phyloP scores from a whole-genome alignment of 2,329 filamentous ascomycete genomes.

The Trichophyton rubrum region DNA sequence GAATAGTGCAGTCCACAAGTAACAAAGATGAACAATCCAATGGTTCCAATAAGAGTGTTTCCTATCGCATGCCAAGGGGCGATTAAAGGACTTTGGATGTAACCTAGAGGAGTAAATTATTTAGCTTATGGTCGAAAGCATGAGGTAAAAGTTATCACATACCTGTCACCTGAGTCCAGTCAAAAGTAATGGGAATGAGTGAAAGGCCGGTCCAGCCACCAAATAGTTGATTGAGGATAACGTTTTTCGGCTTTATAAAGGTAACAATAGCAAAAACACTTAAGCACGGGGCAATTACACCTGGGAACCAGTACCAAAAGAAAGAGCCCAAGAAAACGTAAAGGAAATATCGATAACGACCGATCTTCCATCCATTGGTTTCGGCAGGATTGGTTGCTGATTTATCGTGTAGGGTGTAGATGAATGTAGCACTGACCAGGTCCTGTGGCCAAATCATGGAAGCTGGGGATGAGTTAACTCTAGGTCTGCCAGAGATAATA shows the following conservation, averaged over 20 bases:
- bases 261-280: constrained; percentile 60
- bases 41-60: constrained; percentile 57
- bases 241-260: constrained; percentile 57
- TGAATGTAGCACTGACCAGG: constrained; percentile 53
- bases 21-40: constrained; percentile 52
- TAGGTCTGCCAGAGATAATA: not conserved
- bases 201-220: constrained; percentile 56
- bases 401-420: constrained; percentile 62
- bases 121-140: not conserved
- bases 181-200: constrained; percentile 59
- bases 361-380: constrained; percentile 52
- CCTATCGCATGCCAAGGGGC: constrained; percentile 63
- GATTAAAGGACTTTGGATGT: constrained; percentile 54
- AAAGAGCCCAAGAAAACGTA: constrained; percentile 47
- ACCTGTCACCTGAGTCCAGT: constrained; percentile 50
- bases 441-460: constrained; percentile 63
- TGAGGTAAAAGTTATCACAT: constrained; percentile 24
- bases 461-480: constrained; percentile 26
- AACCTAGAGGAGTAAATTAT: constrained; percentile 40
- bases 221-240: constrained; percentile 60
- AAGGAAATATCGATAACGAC: constrained; percentile 53
- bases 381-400: constrained; percentile 41
- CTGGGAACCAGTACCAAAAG: constrained; percentile 57
- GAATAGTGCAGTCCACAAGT: constrained; percentile 52
- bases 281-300: constrained; percentile 55